These are phyloP conservation scores for Jackrogersella minutella DNA, from an alignment of 495 filamentous ascomycete species.

Conservation along the genomic window DNA sequence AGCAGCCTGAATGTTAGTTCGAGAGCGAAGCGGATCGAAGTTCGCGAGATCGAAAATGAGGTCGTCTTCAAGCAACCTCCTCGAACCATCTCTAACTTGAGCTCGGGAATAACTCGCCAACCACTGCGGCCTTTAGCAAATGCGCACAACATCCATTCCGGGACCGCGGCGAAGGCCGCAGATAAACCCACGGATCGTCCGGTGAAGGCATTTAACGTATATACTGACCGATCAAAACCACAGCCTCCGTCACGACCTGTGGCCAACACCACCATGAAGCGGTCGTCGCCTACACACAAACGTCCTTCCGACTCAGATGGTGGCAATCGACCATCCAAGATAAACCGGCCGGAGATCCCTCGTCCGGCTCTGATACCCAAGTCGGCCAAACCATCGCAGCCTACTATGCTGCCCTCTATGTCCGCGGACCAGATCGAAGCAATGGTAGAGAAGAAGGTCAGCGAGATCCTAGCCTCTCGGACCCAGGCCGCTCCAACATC, in stretches of 20 bases:
- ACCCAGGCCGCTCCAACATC: constrained; percentile 57
- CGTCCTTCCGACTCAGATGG: constrained; percentile 53
- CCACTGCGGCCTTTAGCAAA: constrained; percentile 77
- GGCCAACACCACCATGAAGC: constrained; percentile 49
- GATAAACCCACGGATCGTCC: constrained; percentile 72
- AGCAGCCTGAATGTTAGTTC: constrained; percentile 95
- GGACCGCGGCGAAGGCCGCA: constrained; percentile 52
- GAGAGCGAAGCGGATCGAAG: constrained; percentile 94
- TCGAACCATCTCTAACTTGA: constrained; percentile 58
- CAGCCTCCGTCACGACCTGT: constrained; percentile 41
- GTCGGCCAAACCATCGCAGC: constrained; percentile 48
- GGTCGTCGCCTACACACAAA: constrained; percentile 52
- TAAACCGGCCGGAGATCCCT: constrained; percentile 44
- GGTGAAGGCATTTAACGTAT: constrained; percentile 82
- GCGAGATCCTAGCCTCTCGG: constrained; percentile 81
- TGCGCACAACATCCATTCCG: constrained; percentile 65
- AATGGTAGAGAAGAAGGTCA: constrained; percentile 89
- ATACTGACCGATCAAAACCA: constrained; percentile 70
- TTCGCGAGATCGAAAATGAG: constrained; percentile 93
- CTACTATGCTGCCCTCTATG: constrained; percentile 54
- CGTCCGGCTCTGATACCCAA: constrained; percentile 44
- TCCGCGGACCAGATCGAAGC: constrained; percentile 86
- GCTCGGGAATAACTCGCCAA: constrained; percentile 67
- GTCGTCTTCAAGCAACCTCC: constrained; percentile 79
- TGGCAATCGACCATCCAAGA: constrained; percentile 50